phyloP scores from a whole-genome alignment of 1,139 yeast genomes.

The Suhomyces coccinellae region DNA sequence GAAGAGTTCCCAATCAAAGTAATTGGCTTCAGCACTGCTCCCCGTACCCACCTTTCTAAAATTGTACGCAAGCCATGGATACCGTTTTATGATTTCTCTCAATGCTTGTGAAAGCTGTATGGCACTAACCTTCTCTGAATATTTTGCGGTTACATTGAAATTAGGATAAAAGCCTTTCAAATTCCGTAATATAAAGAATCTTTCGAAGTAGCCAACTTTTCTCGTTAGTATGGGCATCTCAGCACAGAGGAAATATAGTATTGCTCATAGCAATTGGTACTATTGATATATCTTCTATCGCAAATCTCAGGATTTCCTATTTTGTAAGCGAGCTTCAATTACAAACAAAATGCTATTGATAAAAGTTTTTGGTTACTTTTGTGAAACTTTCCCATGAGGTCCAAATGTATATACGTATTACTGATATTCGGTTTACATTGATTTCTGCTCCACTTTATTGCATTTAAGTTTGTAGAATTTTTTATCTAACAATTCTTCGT shows the following conservation, averaged over 20 bases:
- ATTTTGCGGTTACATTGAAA: constrained; percentile 29
- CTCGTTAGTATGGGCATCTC: neutral
- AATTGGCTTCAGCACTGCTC: constrained; percentile 10
- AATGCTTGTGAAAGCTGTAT: constrained; percentile 27
- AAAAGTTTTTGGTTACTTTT: too few relatives aligned
- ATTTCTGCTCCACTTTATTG: too few relatives aligned
- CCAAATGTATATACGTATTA: too few relatives aligned
- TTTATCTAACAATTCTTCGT: too few relatives aligned
- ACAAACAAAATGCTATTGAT: too few relatives aligned
- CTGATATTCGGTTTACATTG: too few relatives aligned
- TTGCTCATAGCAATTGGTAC: too few relatives aligned
- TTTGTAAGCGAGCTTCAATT: too few relatives aligned
- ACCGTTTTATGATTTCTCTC: constrained; percentile 19
- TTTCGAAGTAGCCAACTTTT: constrained; percentile 3
- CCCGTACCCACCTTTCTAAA: constrained; percentile 16
- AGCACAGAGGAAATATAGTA: too few relatives aligned
- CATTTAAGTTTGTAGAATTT: too few relatives aligned
- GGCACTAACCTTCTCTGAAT: constrained; percentile 17
- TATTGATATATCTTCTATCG: neutral
- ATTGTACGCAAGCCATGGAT: constrained; percentile 26
- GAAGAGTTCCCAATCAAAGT: constrained; percentile 19
- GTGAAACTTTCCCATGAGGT: too few relatives aligned
- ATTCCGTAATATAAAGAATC: constrained; percentile 29
- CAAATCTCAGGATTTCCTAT: neutral
- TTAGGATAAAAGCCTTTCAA: constrained; percentile 26